Conservation (phyloP, 371 early-diverging fungal species). For the Mortierella sp. region DNA sequence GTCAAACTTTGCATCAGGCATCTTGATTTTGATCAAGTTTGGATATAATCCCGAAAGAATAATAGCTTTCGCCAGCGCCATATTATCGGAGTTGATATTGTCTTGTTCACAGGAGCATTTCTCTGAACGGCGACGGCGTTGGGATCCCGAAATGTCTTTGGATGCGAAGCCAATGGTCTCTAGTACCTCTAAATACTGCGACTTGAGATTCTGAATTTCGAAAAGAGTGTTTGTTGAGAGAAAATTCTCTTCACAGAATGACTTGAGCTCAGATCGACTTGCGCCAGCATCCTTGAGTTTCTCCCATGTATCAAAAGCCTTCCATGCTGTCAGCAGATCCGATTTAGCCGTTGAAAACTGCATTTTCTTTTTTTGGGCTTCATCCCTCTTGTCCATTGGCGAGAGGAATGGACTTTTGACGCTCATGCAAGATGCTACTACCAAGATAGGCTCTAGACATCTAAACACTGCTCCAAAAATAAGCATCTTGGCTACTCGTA, state of each 20-base stretch:
- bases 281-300: constrained; percentile 55
- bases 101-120: constrained; percentile 46
- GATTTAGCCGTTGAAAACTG: constrained; percentile 71
- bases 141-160: constrained; percentile 32
- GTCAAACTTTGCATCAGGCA: constrained; percentile 82
- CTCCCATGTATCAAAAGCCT: constrained; percentile 76
- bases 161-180: constrained; percentile 72
- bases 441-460: constrained; percentile 85
- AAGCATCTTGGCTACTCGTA: constrained; percentile 90
- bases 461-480: constrained; percentile 84
- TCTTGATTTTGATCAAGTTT: constrained; percentile 74
- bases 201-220: constrained; percentile 65
- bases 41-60: constrained; percentile 77
- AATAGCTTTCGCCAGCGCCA: constrained; percentile 70
- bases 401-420: constrained; percentile 78
- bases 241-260: constrained; percentile 70
- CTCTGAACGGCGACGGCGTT: constrained; percentile 42
- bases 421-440: constrained; percentile 85
- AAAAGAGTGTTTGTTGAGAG: constrained; percentile 67
- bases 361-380: constrained; percentile 67
- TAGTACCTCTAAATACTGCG: constrained; percentile 70
- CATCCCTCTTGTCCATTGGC: constrained; percentile 74
- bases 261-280: constrained; percentile 58
- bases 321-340: constrained; percentile 77
- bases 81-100: constrained; percentile 63